These are phyloP conservation scores for Tritrichomonas musculus DNA, from an alignment of 208 protist genomes.

Conservation along the genomic window DNA sequence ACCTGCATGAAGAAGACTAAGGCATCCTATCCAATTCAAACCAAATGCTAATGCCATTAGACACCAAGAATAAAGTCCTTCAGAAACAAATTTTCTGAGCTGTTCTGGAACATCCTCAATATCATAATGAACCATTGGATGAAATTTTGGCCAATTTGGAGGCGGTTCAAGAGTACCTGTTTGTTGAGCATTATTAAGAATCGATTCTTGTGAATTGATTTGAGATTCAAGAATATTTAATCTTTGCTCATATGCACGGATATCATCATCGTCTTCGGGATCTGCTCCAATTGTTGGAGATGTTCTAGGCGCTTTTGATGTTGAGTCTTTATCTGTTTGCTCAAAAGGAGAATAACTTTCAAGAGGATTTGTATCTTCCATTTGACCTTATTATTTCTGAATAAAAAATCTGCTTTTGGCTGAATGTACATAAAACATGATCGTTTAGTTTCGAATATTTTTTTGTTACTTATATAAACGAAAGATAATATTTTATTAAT, in stretches of 20 bases:
- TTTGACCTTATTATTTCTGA: no score
- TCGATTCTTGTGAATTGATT: background rate
- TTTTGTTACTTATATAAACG: no score
- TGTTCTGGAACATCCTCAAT: background rate
- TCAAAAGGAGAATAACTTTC: constrained; percentile 33
- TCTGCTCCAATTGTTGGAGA: background rate
- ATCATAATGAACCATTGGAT: constrained; percentile 31
- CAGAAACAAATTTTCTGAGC: background rate
- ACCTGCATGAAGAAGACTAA: background rate
- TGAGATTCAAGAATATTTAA: constrained; percentile 24
- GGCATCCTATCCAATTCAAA: background rate
- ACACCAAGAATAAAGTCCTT: background rate
- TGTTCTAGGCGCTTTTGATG: background rate
- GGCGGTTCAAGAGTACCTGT: background rate
- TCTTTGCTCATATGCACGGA: background rate
- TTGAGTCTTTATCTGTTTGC: background rate
- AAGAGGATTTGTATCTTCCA: background rate
- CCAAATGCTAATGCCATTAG: background rate
- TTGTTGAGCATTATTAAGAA: background rate
- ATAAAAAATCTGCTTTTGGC: no score
- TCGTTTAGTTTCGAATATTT: no score
- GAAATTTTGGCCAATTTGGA: constrained; percentile 18
- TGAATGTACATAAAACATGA: no score
- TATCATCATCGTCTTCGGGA: background rate
- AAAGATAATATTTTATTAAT: no score